Percentiles rank a stretch among this genome's conserved stretches.
Conservation (phyloP, 164 flowering plant genomes). For the Litsea cubeba region DNA sequence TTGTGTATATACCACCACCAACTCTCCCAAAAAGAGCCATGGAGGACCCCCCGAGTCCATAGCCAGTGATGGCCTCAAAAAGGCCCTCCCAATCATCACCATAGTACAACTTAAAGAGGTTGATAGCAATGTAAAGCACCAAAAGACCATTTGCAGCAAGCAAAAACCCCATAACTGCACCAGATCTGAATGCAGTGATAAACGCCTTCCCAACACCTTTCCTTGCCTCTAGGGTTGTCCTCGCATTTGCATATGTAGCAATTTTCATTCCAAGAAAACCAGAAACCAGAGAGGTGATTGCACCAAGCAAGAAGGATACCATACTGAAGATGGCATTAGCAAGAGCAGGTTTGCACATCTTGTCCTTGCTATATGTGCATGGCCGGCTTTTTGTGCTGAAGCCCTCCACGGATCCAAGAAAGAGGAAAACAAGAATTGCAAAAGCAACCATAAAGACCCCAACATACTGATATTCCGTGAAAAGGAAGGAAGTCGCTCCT, state of each 20-base stretch:
- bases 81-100: slow-evolving; percentile 90
- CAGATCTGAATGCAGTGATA: slow-evolving; percentile 72
- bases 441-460: slow-evolving; percentile 75
- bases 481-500: slow-evolving; percentile 19
- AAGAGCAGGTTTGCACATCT: slow-evolving; percentile 73
- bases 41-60: slow-evolving; percentile 86
- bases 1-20: slow-evolving; percentile 82
- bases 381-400: slow-evolving; percentile 65
- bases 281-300: slow-evolving; percentile 63
- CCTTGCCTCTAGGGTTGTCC: slow-evolving; percentile 80
- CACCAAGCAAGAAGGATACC: slow-evolving; percentile 72
- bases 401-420: slow-evolving; percentile 82
- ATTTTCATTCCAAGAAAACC: slow-evolving; percentile 91
- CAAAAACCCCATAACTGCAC: slow-evolving; percentile 87
- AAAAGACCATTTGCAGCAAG: slow-evolving; percentile 84
- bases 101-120: slow-evolving; percentile 66
- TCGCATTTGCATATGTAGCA: slow-evolving; percentile 86
- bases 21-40: slow-evolving; percentile 94
- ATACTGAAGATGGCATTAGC: slow-evolving; percentile 76
- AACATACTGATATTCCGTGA: slow-evolving; percentile 63
- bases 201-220: slow-evolving; percentile 89
- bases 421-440: slow-evolving; percentile 68
- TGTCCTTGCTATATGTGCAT: slow-evolving; percentile 45
- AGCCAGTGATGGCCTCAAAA: slow-evolving; percentile 85
- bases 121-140: slow-evolving; percentile 64